Conservation (phyloP, 257 asterid genomes). For the Echium plantagineum region DNA sequence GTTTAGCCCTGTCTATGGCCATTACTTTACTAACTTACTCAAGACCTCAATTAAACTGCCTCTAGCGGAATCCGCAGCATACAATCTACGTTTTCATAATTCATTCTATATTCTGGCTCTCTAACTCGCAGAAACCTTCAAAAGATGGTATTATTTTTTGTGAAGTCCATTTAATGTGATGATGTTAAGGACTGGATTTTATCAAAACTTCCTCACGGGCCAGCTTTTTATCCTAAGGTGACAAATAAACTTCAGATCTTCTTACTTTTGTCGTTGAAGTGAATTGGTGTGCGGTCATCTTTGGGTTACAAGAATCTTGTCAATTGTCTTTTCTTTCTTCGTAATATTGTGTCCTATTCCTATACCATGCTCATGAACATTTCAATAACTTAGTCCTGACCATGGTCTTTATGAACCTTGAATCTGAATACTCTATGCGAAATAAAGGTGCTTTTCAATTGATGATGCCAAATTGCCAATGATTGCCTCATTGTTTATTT, state of each 20-base stretch:
- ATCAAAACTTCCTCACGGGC: constrained; percentile 80
- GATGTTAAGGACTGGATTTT: constrained; percentile 94
- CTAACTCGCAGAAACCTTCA: too few species aligned
- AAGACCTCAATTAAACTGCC: too few species aligned
- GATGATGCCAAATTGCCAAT: neutral
- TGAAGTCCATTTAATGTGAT: too few species aligned
- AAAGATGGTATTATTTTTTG: too few species aligned
- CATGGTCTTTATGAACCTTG: neutral
- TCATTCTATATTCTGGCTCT: too few species aligned
- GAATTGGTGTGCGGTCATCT: neutral
- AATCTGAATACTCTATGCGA: neutral
- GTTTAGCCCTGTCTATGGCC: too few species aligned
- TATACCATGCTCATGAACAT: neutral
- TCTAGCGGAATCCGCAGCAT: too few species aligned
- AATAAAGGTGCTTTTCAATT: neutral
- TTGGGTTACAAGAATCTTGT: neutral
- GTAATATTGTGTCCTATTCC: neutral
- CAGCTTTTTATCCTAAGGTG: constrained; percentile 94
- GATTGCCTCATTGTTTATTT: neutral
- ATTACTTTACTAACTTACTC: too few species aligned
- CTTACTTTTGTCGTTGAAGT: neutral
- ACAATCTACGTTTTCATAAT: too few species aligned
- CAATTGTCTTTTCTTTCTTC: neutral
- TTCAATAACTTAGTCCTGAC: neutral
- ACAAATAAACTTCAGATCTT: neutral